These are phyloP conservation scores for Kluyveromyces wickerhamii DNA, from an alignment of 805 yeast genomes.

Conservation along the genomic window DNA sequence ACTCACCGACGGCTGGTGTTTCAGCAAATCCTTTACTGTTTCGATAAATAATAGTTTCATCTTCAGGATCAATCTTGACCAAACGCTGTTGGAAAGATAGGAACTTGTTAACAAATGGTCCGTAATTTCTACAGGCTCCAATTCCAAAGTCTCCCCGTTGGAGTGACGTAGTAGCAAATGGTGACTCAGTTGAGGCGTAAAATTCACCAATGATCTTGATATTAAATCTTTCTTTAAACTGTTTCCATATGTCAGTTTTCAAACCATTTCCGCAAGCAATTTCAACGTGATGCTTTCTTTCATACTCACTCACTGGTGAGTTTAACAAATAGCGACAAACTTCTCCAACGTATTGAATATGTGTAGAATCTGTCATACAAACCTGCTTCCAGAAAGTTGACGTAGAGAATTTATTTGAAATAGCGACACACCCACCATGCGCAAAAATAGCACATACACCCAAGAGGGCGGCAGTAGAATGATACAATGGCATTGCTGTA, in stretches of 20 bases:
- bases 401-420: conserved; percentile 77
- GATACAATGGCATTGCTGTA: conserved; percentile 94
- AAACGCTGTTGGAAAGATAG: conserved; percentile 49
- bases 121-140: conserved; percentile 84
- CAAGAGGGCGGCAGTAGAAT: conserved; percentile 84
- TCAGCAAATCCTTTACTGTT: conserved; percentile 60
- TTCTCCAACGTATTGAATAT: conserved; percentile 91
- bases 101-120: conserved; percentile 45
- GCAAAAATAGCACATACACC: conserved; percentile 67
- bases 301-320: conserved; percentile 58
- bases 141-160: conserved; percentile 75
- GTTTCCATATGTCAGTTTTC: conserved; percentile 80
- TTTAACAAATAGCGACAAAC: conserved; percentile 79
- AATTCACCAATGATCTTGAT: conserved; percentile 79
- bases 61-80: conserved; percentile 73
- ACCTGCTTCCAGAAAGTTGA: conserved; percentile 88
- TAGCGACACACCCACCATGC: conserved; percentile 66
- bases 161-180: conserved; percentile 74
- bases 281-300: conserved; percentile 47
- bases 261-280: conserved; percentile 89
- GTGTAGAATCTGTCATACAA: conserved; percentile 59
- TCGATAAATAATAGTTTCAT: conserved; percentile 62
- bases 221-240: conserved; percentile 68
- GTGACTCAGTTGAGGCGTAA: conserved; percentile 90
- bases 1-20: conserved; percentile 48